A percentile compares a stretch with the other conserved stretches of the same genome.
Conservation (phyloP, 2,329 filamentous ascomycete genomes). For the Aspergillus sp. region DNA sequence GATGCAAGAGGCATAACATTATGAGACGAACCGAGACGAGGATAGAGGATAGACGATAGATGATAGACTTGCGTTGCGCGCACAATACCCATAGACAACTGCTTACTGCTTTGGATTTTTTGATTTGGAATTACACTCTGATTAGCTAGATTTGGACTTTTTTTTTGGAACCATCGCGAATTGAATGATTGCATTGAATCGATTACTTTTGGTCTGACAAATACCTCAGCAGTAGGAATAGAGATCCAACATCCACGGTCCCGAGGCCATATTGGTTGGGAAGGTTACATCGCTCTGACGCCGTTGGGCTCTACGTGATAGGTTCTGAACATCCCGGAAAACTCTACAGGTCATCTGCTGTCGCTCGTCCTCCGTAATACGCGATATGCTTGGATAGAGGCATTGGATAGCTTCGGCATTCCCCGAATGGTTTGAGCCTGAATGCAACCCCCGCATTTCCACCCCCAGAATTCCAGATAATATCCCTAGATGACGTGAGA, state of each 20-base stretch:
- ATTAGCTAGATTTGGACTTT: not conserved
- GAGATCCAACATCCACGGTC: too few relatives aligned
- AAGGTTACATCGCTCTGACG: too few relatives aligned
- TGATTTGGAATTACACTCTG: not conserved
- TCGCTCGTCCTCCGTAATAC: not conserved
- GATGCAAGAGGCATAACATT: constrained; percentile 13
- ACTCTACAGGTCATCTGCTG: too few relatives aligned
- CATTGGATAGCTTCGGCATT: not conserved
- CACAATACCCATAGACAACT: constrained; percentile 1
- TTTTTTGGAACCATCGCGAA: not conserved
- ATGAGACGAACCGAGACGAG: not conserved
- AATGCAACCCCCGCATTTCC: not conserved
- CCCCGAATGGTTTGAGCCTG: not conserved
- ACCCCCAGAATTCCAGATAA: not conserved
- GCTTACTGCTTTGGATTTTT: not conserved
- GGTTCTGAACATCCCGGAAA: too few relatives aligned
- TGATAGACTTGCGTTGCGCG: not conserved
- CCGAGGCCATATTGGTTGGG: too few relatives aligned
- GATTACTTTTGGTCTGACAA: too few relatives aligned
- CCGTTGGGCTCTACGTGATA: too few relatives aligned
- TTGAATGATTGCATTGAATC: too few relatives aligned
- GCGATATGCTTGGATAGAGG: not conserved
- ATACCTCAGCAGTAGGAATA: too few relatives aligned
- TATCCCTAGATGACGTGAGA: not conserved
- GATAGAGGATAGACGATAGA: not conserved